Percentiles rank a stretch among this genome's conserved stretches.
Conservation (phyloP, 192 early-diverging fungal genomes). For the Mortierella hygrophila region DNA sequence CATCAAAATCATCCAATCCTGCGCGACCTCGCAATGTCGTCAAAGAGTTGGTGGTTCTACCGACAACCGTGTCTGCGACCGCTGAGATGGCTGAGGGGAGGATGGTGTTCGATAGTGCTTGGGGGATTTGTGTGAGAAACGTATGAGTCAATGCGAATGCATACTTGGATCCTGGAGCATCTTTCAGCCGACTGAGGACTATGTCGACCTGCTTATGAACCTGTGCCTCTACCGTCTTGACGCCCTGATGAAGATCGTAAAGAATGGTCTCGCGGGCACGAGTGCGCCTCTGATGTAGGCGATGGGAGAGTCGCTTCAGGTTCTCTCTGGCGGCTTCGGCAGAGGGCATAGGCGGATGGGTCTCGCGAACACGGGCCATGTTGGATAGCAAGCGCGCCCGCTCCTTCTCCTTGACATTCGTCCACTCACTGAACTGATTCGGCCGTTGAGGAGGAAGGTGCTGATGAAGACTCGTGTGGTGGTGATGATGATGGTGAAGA, state of each 20-base stretch:
- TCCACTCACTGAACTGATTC: conserved; percentile 44
- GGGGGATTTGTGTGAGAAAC: conserved; percentile 44
- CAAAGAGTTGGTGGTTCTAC: conserved; percentile 41
- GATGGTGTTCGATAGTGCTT: conserved; percentile 43
- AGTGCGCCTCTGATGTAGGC: conserved; percentile 41
- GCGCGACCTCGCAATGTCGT: conserved; percentile 34
- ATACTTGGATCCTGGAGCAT: conserved; percentile 43
- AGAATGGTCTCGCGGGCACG: conserved; percentile 46
- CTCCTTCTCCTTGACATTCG: conserved; percentile 39
- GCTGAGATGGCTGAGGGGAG: conserved; percentile 53
- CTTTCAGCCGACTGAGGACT: conserved; percentile 40
- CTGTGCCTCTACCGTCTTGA: conserved; percentile 50
- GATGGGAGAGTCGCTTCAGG: conserved; percentile 31
- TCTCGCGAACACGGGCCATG: conserved; percentile 25
- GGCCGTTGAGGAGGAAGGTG: conserved; percentile 27
- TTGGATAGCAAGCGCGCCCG: conserved; percentile 40
- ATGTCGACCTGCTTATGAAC: conserved; percentile 54
- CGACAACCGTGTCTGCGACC: conserved; percentile 44
- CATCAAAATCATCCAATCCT: conserved; percentile 44
- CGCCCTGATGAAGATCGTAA: conserved; percentile 45
- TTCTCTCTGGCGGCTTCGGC: conserved; percentile 40
- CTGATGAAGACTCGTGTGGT: conserved; percentile 24
- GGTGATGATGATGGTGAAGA: conserved; percentile 16
- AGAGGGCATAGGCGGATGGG: conserved; percentile 8
- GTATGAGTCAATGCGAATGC: conserved; percentile 50